These are phyloP conservation scores for Leptographium flavum DNA, from an alignment of 2,329 filamentous ascomycete genomes.

Conservation along the genomic window DNA sequence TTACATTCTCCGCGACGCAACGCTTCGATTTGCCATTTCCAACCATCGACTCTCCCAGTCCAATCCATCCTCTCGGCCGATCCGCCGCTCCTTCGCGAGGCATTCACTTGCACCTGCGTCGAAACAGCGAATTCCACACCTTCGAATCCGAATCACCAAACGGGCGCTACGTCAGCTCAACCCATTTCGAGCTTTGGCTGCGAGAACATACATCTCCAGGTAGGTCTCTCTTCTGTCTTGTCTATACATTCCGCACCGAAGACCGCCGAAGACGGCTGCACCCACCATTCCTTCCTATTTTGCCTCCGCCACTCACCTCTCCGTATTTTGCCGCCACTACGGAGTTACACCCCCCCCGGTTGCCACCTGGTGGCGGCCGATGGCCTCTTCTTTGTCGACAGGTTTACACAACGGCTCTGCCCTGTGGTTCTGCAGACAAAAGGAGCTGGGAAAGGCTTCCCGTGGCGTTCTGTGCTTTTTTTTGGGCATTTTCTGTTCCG, in stretches of 20 bases:
- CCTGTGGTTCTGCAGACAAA: background rate
- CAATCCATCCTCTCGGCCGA: background rate
- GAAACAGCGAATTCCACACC: constrained; percentile 9
- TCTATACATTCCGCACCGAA: background rate
- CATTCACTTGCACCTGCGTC: constrained; percentile 24
- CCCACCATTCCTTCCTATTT: background rate
- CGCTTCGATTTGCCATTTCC: background rate
- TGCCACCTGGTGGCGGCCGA: constrained; percentile 6
- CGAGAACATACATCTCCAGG: no score
- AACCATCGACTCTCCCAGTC: background rate
- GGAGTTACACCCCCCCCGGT: background rate
- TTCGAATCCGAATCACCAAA: background rate
- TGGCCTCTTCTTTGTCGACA: background rate
- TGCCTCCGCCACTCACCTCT: background rate
- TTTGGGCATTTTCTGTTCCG: background rate
- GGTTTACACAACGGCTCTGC: background rate
- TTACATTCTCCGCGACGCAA: no score
- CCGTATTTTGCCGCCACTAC: constrained; percentile 1
- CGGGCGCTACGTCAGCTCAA: no score
- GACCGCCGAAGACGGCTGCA: background rate
- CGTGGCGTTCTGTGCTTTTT: no score
- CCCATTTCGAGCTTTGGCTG: no score
- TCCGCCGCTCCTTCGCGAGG: constrained; percentile 14
- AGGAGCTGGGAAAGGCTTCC: background rate
- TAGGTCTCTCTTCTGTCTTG: background rate